Evolutionary conservation across 768 basidiomycete genomes (phyloP).

Genomic region (Polyporus arcularius): DNA sequence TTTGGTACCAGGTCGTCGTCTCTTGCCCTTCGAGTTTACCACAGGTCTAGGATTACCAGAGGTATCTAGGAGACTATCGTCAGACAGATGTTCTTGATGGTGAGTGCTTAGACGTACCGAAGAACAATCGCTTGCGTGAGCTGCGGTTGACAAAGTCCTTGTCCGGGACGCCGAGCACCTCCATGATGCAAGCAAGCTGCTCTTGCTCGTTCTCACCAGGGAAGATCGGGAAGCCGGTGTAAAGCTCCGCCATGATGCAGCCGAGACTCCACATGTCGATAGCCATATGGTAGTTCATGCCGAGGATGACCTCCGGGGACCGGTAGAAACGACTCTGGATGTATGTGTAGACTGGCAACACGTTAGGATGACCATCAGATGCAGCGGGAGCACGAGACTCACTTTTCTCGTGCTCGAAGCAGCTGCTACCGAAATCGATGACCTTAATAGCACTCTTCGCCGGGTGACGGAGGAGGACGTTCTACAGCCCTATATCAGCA

Average conservation of each 20-base stretch:
- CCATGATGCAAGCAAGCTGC: conserved; percentile 98
- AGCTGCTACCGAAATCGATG: conserved; percentile 98
- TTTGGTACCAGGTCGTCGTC: conserved; percentile 89
- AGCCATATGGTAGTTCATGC: conserved; percentile 99
- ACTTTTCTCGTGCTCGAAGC: conserved; percentile 99
- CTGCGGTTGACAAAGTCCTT: conserved; percentile 94
- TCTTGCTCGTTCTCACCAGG: conserved; percentile 99
- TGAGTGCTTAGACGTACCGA: conserved; percentile 58
- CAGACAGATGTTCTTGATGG: neutral
- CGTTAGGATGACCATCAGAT: neutral
- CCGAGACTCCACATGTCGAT: conserved; percentile 99
- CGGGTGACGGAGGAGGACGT: conserved; percentile 91
- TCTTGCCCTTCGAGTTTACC: conserved; percentile 94
- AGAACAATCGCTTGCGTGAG: conserved; percentile 92
- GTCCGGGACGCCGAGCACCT: conserved; percentile 94
- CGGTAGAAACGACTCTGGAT: conserved; percentile 99
- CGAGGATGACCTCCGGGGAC: conserved; percentile 98
- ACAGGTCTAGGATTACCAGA: conserved; percentile 92
- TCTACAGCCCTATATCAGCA: conserved; percentile 48
- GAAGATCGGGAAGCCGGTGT: conserved; percentile 97
- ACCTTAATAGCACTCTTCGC: conserved; percentile 97
- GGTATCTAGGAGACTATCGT: conserved; percentile 59
- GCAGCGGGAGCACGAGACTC: conserved; percentile 29
- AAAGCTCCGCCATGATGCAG: conserved; percentile 95
- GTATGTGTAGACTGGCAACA: conserved; percentile 87